Conservation (phyloP, 116 monocot species). For the Dioscorea cayenensis region DNA sequence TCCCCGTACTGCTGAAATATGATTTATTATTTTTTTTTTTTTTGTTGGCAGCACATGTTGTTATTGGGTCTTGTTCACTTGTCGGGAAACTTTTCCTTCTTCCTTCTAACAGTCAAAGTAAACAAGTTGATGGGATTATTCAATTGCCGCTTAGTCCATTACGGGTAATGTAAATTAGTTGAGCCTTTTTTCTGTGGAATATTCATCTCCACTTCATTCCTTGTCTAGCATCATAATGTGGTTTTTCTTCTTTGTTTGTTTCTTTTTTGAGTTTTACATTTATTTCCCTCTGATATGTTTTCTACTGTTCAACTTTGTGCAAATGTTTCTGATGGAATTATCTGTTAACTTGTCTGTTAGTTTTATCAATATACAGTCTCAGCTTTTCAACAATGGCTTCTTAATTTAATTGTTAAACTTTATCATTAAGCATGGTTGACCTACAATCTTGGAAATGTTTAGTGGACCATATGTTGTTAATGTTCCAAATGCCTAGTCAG, state of each 20-base stretch:
- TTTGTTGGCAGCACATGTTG: constrained; percentile 53
- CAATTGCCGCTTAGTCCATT: constrained; percentile 50
- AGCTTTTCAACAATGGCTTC: background rate
- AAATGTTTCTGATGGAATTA: background rate
- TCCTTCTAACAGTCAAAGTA: constrained; percentile 29
- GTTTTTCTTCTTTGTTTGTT: background rate
- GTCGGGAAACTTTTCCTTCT: constrained; percentile 60
- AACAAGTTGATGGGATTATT: constrained; percentile 20
- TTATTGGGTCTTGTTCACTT: constrained; percentile 64
- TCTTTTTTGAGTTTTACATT: background rate
- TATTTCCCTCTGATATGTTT: background rate
- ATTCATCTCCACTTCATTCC: background rate
- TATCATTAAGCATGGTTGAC: background rate
- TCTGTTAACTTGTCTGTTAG: background rate
- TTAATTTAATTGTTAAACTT: background rate
- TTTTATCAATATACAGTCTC: background rate
- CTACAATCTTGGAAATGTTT: background rate
- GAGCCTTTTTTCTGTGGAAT: background rate
- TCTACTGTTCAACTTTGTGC: background rate
- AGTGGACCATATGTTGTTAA: too few relatives aligned
- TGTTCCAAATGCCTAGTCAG: too few relatives aligned
- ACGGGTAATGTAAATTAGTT: constrained; percentile 43
- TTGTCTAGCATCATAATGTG: background rate
- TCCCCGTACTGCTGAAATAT: background rate
- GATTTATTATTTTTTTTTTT: background rate